Percentiles rank a stretch among this genome's conserved stretches.
phyloP scores from a whole-genome alignment of 1,284 basidiomycete species.

The Wallemia mellicola region DNA sequence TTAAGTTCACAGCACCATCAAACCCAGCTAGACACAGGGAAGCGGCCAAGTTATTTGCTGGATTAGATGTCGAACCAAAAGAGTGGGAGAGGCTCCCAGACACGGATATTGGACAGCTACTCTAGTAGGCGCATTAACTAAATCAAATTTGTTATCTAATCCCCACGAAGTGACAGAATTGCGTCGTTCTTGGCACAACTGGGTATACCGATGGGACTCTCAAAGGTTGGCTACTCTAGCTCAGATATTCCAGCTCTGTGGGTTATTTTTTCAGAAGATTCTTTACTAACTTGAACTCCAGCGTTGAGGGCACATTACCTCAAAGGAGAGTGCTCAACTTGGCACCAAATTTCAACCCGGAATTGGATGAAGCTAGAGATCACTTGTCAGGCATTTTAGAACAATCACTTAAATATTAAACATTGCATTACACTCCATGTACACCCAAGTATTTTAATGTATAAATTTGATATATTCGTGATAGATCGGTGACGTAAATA shows the following conservation, averaged over 20 bases:
- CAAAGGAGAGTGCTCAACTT: constrained; percentile 63
- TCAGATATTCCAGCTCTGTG: constrained; percentile 13
- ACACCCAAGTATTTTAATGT: no score
- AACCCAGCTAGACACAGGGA: constrained; percentile 68
- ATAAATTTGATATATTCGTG: no score
- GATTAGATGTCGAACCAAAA: constrained; percentile 28
- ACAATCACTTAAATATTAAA: background rate
- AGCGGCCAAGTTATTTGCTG: constrained; percentile 53
- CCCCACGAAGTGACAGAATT: constrained; percentile 35
- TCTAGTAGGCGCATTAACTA: constrained; percentile 17
- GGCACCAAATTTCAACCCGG: constrained; percentile 36
- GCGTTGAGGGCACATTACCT: constrained; percentile 39
- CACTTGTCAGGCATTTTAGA: background rate
- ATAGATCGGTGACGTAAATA: no score
- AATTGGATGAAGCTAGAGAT: background rate
- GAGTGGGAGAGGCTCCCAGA: constrained; percentile 47
- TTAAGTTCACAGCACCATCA: constrained; percentile 75
- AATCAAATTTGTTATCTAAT: background rate
- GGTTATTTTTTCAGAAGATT: constrained; percentile 11
- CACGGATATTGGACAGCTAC: constrained; percentile 41
- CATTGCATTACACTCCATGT: no score
- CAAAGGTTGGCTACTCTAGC: constrained; percentile 44
- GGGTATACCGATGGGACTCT: constrained; percentile 61
- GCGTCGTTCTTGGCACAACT: constrained; percentile 63
- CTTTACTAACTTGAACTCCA: background rate